Evolutionary conservation across 176 grass and related monocot genomes (phyloP), one percentile per base, ranked within the genome.

Genomic region (Oryza glumipatula): DNA sequence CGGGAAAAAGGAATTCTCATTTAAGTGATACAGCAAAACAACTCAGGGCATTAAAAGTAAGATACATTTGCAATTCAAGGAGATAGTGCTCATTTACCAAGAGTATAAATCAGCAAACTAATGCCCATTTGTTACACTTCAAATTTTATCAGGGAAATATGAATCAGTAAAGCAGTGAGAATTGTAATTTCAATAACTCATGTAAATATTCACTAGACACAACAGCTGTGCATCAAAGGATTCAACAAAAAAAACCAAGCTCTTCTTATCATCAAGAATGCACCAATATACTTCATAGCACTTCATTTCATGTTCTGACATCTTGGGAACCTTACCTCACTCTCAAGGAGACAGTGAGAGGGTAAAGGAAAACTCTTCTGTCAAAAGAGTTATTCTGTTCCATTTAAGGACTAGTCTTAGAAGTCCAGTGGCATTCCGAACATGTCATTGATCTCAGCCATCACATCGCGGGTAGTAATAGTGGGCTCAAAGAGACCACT

Each of bases 371-470:
- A 48, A 63, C 21, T 47, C 3, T 86, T 45, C 6, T 38, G 35
- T 49, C 68, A 44, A 44, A 44, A 44, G 45, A 78, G 26, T 83
- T 69, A 71, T 48, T 63, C 41, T 39, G 32, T 67, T 88, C 28
- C 71, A 80, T 74, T 41, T 30, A 74, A 69, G 23, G 22, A 72
- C 28, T 64, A 26, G 26, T 26, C 46, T 88, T 77, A 94, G 77
- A 98, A 94, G 80, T 95, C 91, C 33, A 98, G 87, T 19, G 89
- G 88, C 82, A 86, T 91, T 68, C 96, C 89, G 76, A 95, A 98
- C 93, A 98, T 89, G 65, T 92, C 89, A 73, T 95, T 95, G 61
- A 98, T 94, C 68, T 98, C 93, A 2, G 84, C 86, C 96, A 98
- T 92, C 26, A 94, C 96, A 58, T 94, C 85, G 2, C 78, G 86